A percentile compares a stretch with the other conserved stretches of the same genome.
Evolutionary conservation across 495 filamentous ascomycete genomes (phyloP).

Genomic region (Glonium stellatum): DNA sequence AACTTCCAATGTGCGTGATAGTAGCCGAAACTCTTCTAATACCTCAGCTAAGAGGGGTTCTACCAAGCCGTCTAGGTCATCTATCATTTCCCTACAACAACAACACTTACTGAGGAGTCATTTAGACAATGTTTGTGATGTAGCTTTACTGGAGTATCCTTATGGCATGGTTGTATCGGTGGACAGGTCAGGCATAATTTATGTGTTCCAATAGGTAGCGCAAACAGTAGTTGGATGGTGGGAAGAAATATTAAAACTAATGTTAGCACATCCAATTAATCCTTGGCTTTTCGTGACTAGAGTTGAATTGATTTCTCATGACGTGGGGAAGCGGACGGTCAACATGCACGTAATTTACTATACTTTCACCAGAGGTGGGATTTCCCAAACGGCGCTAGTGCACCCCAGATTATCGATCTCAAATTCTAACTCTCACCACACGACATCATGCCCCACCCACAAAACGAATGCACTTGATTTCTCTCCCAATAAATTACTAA

Average conservation of each 20-base stretch:
- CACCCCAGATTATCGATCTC: background rate
- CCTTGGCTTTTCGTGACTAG: too few species aligned
- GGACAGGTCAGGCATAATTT: constrained; percentile 86
- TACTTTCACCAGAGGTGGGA: too few species aligned
- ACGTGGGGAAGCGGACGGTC: too few species aligned
- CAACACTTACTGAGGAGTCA: constrained; percentile 74
- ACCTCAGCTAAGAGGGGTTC: constrained; percentile 17
- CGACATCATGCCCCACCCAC: background rate
- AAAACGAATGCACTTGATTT: background rate
- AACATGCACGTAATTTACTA: too few species aligned
- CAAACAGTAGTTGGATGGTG: background rate
- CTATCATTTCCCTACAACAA: constrained; percentile 83
- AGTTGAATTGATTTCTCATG: too few species aligned
- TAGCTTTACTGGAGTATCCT: constrained; percentile 77
- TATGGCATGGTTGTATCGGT: constrained; percentile 89
- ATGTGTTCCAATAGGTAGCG: constrained; percentile 63
- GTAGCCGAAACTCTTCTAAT: constrained; percentile 29
- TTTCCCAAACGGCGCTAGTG: too few species aligned
- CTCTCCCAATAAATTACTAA: background rate
- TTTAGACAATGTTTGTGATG: constrained; percentile 81
- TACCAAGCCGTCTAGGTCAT: constrained; percentile 56
- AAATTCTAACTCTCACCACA: background rate
- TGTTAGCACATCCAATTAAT: background rate
- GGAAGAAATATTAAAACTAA: too few species aligned
- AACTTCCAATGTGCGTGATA: constrained; percentile 32